A percentile compares a stretch with the other conserved stretches of the same genome.
Evolutionary conservation across 2,329 filamentous ascomycete species (phyloP).

Genomic region (Calonectria hawksworthii): DNA sequence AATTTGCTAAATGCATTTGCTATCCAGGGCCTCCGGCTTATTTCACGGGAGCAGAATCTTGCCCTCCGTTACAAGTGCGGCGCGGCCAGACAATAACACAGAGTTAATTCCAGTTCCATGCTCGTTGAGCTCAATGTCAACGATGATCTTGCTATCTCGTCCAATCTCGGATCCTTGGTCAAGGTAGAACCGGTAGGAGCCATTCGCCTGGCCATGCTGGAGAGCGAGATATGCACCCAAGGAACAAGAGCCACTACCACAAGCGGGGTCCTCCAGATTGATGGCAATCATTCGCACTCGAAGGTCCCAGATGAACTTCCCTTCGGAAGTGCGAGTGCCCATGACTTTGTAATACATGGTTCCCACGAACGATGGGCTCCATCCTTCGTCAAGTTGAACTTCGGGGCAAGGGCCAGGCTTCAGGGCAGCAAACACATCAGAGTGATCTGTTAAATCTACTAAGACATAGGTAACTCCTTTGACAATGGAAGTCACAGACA

Average conservation of each 20-base stretch:
- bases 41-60: conserved; percentile 19
- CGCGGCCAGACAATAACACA: conserved; percentile 29
- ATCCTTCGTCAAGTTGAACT: conserved; percentile 15
- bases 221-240: conserved; percentile 28
- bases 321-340: not conserved
- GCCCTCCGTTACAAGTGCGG: conserved; percentile 23
- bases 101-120: not conserved
- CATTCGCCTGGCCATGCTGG: conserved; percentile 6
- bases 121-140: conserved; percentile 20
- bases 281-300: conserved; percentile 35
- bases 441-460: conserved; percentile 16
- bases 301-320: conserved; percentile 5
- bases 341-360: conserved; percentile 25
- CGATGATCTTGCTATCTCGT: conserved; percentile 21
- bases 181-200: conserved; percentile 17
- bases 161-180: conserved; percentile 31
- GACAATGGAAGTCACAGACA: conserved; percentile 13
- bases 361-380: conserved; percentile 23
- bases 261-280: conserved; percentile 29
- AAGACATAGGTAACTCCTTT: conserved; percentile 21
- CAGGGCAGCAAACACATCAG: conserved; percentile 15
- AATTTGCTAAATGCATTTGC: no score
- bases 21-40: not conserved
- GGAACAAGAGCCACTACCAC: conserved; percentile 24
- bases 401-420: not conserved